A percentile compares a stretch with the other conserved stretches of the same genome.
Evolutionary conservation across 2,329 filamentous ascomycete genomes (phyloP).

Genomic region (Xylariaceae sp.): DNA sequence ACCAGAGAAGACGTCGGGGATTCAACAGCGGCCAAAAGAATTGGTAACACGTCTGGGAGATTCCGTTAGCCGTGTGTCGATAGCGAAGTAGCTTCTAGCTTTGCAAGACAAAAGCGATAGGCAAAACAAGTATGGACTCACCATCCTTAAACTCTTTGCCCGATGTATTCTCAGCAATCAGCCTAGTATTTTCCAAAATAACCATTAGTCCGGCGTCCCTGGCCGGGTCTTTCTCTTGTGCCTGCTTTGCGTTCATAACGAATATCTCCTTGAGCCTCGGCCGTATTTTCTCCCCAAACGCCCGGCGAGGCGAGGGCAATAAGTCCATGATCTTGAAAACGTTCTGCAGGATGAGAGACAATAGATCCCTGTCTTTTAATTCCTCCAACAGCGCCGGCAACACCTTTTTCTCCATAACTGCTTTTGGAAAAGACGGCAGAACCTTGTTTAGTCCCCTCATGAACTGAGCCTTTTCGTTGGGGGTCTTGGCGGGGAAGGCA

Average conservation of each 20-base stretch:
- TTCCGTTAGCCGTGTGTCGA: constrained; percentile 28
- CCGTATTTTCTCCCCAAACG: constrained; percentile 85
- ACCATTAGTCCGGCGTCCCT: constrained; percentile 92
- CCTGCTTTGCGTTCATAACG: constrained; percentile 59
- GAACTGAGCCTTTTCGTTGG: constrained; percentile 88
- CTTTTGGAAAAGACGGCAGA: constrained; percentile 87
- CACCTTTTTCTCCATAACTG: constrained; percentile 93
- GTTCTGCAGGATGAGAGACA: constrained; percentile 86
- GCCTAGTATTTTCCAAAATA: constrained; percentile 78
- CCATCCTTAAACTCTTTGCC: constrained; percentile 95
- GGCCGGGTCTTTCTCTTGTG: constrained; percentile 75
- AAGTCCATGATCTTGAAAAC: constrained; percentile 86
- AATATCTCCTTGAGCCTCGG: constrained; percentile 85
- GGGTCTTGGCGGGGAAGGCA: constrained; percentile 85
- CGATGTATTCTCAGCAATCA: constrained; percentile 78
- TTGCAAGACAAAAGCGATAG: neutral
- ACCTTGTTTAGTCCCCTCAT: constrained; percentile 87
- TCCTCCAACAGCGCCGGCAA: constrained; percentile 88
- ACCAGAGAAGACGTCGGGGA: constrained; percentile 88
- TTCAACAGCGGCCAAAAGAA: constrained; percentile 81
- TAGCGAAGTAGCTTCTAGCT: neutral
- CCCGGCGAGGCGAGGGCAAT: constrained; percentile 74
- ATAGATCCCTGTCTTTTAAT: constrained; percentile 85
- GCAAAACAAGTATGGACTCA: constrained; percentile 45
- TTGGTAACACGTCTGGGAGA: constrained; percentile 76